These are phyloP conservation scores for Tetrahymena borealis DNA, from an alignment of 73 alveolate species.

Conservation along the genomic window DNA sequence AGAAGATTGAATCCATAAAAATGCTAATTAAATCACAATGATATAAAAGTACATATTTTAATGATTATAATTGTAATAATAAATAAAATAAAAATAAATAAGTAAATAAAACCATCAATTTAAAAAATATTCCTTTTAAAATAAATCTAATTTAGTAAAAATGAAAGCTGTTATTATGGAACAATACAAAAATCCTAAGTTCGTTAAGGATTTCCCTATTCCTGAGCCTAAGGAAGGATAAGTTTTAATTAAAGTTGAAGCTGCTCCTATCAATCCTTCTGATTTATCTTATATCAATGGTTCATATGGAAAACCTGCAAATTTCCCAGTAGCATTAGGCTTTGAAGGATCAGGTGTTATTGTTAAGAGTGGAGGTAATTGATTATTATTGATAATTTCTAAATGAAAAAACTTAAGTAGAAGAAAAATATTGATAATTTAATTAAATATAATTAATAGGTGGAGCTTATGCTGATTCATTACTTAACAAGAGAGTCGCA, in stretches of 20 bases:
- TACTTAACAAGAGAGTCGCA: slow-evolving; percentile 65
- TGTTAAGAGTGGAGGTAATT: slow-evolving; percentile 64
- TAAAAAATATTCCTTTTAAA: not conserved
- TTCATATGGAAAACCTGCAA: slow-evolving; percentile 18
- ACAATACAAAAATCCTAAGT: not conserved
- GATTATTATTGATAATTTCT: not conserved
- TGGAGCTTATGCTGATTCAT: slow-evolving; percentile 50
- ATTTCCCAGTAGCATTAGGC: slow-evolving; percentile 65
- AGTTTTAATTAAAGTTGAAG: slow-evolving; percentile 67
- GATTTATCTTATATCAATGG: slow-evolving; percentile 51
- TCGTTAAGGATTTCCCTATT: slow-evolving; percentile 10
- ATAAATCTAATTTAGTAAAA: not conserved
- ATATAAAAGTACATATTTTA: too few species aligned
- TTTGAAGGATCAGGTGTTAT: slow-evolving; percentile 79
- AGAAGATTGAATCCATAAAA: too few species aligned
- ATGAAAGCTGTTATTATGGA: not conserved
- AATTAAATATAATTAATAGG: not conserved
- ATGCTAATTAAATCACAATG: too few species aligned
- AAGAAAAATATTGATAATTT: not conserved
- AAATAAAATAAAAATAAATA: not conserved
- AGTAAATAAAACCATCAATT: not conserved
- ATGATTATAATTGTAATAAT: too few species aligned
- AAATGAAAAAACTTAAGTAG: not conserved
- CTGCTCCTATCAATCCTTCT: slow-evolving; percentile 67
- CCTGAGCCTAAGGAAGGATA: slow-evolving; percentile 56